phyloP scores from a whole-genome alignment of 352 stramenopile genomes.

The Halophytophthora polymorphica region DNA sequence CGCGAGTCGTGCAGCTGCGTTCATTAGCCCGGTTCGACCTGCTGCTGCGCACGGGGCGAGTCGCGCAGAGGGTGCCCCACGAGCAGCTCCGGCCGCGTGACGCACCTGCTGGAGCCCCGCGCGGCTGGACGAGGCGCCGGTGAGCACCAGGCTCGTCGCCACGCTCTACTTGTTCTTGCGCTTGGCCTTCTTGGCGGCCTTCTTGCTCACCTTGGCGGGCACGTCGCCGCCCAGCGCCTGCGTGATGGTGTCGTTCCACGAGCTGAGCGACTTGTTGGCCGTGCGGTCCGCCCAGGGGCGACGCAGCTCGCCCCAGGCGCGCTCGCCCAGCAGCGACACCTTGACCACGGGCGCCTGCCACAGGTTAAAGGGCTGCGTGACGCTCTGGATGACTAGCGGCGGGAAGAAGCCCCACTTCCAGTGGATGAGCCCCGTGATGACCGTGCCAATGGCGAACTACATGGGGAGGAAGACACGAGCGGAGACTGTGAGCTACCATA shows the following conservation, averaged over 20 bases:
- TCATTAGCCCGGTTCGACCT: constrained; percentile 46
- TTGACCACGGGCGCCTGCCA: constrained; percentile 63
- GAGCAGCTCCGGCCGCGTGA: constrained; percentile 36
- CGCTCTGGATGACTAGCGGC: constrained; percentile 73
- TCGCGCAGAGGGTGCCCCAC: constrained; percentile 39
- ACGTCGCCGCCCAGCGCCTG: constrained; percentile 56
- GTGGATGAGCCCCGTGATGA: constrained; percentile 70
- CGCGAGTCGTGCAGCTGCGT: constrained; percentile 33
- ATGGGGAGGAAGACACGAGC: too few relatives aligned
- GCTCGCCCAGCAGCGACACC: constrained; percentile 56
- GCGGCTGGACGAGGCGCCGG: constrained; percentile 7
- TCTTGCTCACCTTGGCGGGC: constrained; percentile 53
- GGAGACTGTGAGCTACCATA: too few relatives aligned
- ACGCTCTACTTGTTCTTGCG: constrained; percentile 56
- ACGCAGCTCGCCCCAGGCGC: constrained; percentile 73
- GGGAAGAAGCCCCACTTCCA: constrained; percentile 82
- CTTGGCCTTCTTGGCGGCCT: constrained; percentile 71
- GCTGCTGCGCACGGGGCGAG: constrained; percentile 40
- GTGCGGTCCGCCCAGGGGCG: constrained; percentile 69
- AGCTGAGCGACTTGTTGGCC: constrained; percentile 58
- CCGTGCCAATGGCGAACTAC: constrained; percentile 60
- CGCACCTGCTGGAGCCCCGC: constrained; percentile 18
- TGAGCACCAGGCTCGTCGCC: too few relatives aligned
- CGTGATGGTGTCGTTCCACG: constrained; percentile 81
- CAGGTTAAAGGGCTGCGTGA: constrained; percentile 79